These are phyloP conservation scores for Fraxinus excelsior DNA, from an alignment of 257 asterid species.

Conservation along the genomic window DNA sequence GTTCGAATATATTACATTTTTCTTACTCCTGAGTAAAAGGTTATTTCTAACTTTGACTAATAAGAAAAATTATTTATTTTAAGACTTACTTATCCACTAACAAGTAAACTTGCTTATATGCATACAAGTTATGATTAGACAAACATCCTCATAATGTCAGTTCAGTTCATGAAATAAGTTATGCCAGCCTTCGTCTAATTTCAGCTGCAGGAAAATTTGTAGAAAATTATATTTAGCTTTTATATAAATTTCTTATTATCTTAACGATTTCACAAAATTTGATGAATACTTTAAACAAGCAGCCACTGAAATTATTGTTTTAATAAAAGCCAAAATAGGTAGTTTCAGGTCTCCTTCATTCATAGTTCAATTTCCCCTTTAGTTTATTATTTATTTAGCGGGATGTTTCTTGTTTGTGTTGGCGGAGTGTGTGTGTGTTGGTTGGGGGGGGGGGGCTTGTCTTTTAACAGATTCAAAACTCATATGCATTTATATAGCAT, in stretches of 20 bases:
- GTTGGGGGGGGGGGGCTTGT: no score
- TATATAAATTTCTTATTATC: not conserved
- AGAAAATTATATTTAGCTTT: not conserved
- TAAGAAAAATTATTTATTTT: not conserved
- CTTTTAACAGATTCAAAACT: not conserved
- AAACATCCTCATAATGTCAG: not conserved
- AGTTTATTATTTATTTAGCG: not conserved
- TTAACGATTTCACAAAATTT: not conserved
- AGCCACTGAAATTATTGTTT: not conserved
- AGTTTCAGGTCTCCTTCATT: not conserved
- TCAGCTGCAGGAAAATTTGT: not conserved
- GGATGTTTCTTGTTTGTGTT: not conserved
- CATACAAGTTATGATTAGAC: not conserved
- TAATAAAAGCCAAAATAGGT: no score
- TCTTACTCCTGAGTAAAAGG: not conserved
- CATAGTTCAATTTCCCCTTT: not conserved
- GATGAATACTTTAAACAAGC: not conserved
- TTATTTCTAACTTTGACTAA: not conserved
- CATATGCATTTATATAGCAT: constrained; percentile 7
- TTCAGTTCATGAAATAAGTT: not conserved
- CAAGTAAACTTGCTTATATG: not conserved
- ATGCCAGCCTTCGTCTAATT: not conserved
- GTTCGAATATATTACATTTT: not conserved
- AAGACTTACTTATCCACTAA: not conserved
- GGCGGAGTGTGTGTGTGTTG: not conserved